Conservation (phyloP, 371 early-diverging fungal species). For the Syncephalis fuscata region DNA sequence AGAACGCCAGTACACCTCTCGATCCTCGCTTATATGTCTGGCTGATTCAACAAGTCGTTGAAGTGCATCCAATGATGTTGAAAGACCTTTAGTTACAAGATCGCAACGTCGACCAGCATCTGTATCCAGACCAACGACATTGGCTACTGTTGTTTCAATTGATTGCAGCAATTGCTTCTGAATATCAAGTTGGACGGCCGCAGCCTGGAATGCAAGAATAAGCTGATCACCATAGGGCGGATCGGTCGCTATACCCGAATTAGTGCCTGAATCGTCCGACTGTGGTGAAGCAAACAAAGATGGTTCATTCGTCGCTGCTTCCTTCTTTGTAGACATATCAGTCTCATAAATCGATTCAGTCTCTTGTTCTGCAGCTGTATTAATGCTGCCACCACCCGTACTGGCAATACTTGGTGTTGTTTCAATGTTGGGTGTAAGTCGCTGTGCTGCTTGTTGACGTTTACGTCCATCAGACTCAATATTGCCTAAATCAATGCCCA, state of each 20-base stretch:
- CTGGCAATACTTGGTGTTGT: too few relatives aligned
- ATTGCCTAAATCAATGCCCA: neutral
- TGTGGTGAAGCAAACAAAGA: too few relatives aligned
- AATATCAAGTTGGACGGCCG: constrained; percentile 6
- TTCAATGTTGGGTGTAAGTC: too few relatives aligned
- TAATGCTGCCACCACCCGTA: too few relatives aligned
- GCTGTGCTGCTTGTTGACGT: too few relatives aligned
- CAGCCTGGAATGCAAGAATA: constrained; percentile 3
- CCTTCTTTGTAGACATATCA: neutral
- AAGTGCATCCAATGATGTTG: constrained; percentile 1
- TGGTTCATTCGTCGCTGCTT: too few relatives aligned
- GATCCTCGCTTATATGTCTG: constrained; percentile 19
- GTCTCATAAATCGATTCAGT: too few relatives aligned
- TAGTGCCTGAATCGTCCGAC: too few relatives aligned
- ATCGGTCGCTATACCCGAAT: constrained; percentile 1
- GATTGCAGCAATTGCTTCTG: constrained; percentile 7
- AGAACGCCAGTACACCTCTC: constrained; percentile 26
- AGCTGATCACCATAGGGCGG: constrained; percentile 4
- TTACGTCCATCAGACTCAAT: neutral
- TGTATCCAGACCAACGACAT: neutral
- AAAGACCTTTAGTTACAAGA: neutral
- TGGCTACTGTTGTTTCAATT: neutral
- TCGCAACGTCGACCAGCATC: too few relatives aligned
- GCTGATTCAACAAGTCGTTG: constrained; percentile 14
- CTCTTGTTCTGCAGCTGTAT: too few relatives aligned